A percentile compares a stretch with the other conserved stretches of the same genome.
These are phyloP conservation scores for Pogostemon cablin DNA, from an alignment of 257 asterid genomes.

Conservation along the genomic window DNA sequence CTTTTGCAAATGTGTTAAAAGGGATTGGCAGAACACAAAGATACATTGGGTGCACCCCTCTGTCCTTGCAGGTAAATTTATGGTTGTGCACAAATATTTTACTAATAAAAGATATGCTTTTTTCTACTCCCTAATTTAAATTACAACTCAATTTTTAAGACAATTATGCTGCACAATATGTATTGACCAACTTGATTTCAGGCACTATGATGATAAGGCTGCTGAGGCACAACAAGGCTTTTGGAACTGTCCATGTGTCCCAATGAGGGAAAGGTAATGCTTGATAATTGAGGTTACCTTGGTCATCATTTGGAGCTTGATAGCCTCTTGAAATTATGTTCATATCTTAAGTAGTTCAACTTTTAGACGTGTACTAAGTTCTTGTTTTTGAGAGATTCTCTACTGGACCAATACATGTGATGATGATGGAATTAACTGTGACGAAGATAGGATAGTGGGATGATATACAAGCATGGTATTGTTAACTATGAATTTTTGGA, in stretches of 20 bases:
- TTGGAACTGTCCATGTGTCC: conserved; percentile 94
- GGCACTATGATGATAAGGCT: conserved; percentile 89
- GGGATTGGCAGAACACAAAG: conserved; percentile 99
- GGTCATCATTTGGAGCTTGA: background rate
- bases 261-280: conserved; percentile 66
- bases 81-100: background rate
- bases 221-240: conserved; percentile 97
- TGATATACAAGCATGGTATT: background rate
- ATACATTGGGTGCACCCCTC: conserved; percentile 92
- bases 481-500: background rate
- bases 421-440: background rate
- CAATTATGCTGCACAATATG: conserved; percentile 50
- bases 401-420: background rate
- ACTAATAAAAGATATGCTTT: background rate
- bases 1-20: conserved; percentile 38
- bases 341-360: conserved; percentile 17
- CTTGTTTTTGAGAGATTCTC: conserved; percentile 8
- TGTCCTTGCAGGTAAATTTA: conserved; percentile 83
- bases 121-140: background rate
- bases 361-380: background rate
- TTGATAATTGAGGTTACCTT: conserved; percentile 25
- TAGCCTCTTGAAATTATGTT: background rate
- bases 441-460: background rate
- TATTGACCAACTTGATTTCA: conserved; percentile 35
- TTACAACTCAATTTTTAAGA: conserved; percentile 30